Conservation (phyloP, 257 asterid species). For the Euphrasia confusa region DNA sequence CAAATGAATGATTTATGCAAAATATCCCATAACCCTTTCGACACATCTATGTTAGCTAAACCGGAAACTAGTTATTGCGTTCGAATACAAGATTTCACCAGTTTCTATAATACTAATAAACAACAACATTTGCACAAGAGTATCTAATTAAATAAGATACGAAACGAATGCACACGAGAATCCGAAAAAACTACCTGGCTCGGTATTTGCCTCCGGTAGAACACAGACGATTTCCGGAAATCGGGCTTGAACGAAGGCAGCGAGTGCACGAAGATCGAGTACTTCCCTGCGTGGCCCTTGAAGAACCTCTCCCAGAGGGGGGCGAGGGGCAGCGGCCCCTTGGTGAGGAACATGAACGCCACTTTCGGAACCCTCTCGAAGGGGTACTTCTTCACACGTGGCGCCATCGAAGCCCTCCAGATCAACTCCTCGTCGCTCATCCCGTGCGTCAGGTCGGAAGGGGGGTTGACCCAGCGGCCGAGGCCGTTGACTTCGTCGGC, state of each 20-base stretch:
- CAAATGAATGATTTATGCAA: too few relatives aligned
- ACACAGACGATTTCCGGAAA: conserved; percentile 40
- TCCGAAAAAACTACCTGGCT: conserved; percentile 42
- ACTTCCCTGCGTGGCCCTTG: conserved; percentile 41
- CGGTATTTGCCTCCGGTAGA: conserved; percentile 59
- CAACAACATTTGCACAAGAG: neutral
- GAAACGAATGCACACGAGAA: neutral
- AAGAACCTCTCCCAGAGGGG: conserved; percentile 71
- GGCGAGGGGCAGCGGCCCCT: conserved; percentile 52
- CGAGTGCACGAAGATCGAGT: conserved; percentile 55
- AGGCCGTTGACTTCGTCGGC: conserved; percentile 22
- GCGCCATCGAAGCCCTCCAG: conserved; percentile 48
- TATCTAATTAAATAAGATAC: too few relatives aligned
- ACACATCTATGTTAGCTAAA: too few relatives aligned
- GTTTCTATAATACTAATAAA: too few relatives aligned
- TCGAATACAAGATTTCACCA: too few relatives aligned
- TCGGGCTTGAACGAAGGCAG: conserved; percentile 41
- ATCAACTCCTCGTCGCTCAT: conserved; percentile 62
- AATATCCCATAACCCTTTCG: too few relatives aligned
- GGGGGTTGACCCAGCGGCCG: conserved; percentile 40
- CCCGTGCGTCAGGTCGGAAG: conserved; percentile 41
- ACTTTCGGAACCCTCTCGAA: conserved; percentile 45
- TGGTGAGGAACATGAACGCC: conserved; percentile 70
- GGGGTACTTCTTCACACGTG: conserved; percentile 40
- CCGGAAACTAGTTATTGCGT: too few relatives aligned